These are phyloP conservation scores for Novymonas esmeraldas DNA, from an alignment of 208 protist species.

Conservation along the genomic window DNA sequence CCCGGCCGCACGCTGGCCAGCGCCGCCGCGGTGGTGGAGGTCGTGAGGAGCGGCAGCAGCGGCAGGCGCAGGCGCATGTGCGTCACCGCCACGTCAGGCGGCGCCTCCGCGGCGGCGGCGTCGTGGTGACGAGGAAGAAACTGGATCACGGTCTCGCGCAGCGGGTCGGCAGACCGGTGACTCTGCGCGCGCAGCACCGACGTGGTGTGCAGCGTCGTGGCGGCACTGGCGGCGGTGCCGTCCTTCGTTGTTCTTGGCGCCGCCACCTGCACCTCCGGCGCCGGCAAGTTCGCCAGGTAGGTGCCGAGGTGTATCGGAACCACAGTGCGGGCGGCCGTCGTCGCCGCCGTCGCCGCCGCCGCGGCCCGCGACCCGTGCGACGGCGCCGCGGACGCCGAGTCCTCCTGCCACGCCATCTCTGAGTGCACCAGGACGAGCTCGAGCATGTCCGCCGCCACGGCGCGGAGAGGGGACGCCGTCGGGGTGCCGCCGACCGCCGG, in stretches of 20 bases:
- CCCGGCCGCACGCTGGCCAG: not conserved
- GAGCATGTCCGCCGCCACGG: conserved; percentile 6
- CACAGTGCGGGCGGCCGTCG: conserved; percentile 24
- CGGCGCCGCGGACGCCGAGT: not conserved
- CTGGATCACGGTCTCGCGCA: conserved; percentile 30
- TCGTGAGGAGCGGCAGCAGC: conserved; percentile 63
- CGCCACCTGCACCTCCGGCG: conserved; percentile 19
- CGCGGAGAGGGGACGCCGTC: conserved; percentile 8
- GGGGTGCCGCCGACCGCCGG: conserved; percentile 1
- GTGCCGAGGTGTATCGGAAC: conserved; percentile 28
- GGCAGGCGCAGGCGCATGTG: conserved; percentile 43
- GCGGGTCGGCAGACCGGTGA: conserved; percentile 12
- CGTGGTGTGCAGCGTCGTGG: conserved; percentile 13
- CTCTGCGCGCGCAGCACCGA: conserved; percentile 22
- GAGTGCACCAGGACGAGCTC: conserved; percentile 27
- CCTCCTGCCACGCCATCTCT: conserved; percentile 1
- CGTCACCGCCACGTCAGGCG: not conserved
- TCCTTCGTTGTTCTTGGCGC: not conserved
- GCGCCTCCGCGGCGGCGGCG: not conserved
- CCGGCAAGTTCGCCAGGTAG: conserved; percentile 17
- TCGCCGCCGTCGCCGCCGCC: not conserved
- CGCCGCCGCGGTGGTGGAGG: conserved; percentile 15
- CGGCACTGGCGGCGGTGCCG: not conserved
- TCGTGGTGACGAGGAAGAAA: conserved; percentile 9
- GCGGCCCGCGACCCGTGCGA: not conserved